Percentiles rank a stretch among this genome's conserved stretches.
Conservation (phyloP, 2,329 filamentous ascomycete genomes). For the Conoideocrella luteorostrata region DNA sequence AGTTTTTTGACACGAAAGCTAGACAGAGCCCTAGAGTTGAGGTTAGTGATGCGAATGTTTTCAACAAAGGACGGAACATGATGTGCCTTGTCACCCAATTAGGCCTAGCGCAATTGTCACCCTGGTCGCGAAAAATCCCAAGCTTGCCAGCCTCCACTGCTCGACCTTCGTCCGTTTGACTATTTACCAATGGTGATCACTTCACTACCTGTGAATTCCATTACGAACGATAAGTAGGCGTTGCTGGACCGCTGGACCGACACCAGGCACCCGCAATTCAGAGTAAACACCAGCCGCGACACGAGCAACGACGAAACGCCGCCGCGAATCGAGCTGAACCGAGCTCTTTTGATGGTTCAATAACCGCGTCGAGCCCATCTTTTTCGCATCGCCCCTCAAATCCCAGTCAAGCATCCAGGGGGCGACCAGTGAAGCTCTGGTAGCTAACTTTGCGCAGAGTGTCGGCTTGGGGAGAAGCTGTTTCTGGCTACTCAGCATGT, state of each 20-base stretch:
- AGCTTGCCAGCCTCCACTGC: constrained; percentile 9
- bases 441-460: neutral
- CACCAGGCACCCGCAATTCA: neutral
- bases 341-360: constrained; percentile 7
- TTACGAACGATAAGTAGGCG: neutral
- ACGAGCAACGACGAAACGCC: neutral
- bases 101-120: constrained; percentile 24
- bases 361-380: constrained; percentile 8
- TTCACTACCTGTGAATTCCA: neutral
- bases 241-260: neutral
- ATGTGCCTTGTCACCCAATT: constrained; percentile 25
- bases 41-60: too few relatives aligned
- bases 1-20: too few relatives aligned
- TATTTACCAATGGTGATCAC: neutral
- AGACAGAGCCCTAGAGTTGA: too few relatives aligned
- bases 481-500: constrained; percentile 35
- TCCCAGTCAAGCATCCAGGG: neutral
- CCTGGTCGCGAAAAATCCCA: constrained; percentile 10
- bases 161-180: neutral
- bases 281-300: neutral
- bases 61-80: constrained; percentile 3
- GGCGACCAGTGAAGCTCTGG: constrained; percentile 3
- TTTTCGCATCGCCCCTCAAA: neutral
- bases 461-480: neutral
- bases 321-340: constrained; percentile 1